Percentiles rank a stretch among this genome's conserved stretches.
Conservation (phyloP, 441 rosid species). For the Gossypium gossypioides region DNA sequence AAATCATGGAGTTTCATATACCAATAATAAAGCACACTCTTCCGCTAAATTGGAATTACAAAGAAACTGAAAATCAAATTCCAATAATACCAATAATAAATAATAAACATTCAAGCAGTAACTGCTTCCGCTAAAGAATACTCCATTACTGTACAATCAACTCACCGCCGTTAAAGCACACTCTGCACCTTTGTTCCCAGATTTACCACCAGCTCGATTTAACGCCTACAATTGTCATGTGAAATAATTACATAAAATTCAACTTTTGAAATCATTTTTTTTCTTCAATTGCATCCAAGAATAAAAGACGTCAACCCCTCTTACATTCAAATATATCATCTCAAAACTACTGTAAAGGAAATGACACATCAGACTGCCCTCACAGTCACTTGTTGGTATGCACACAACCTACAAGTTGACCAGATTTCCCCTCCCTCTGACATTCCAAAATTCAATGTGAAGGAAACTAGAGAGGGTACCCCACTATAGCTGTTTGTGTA, state of each 20-base stretch:
- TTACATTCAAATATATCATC: background rate
- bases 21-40: too few species aligned
- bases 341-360: background rate
- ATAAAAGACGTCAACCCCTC: background rate
- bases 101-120: background rate
- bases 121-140: background rate
- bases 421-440: background rate
- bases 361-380: background rate
- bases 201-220: conserved; percentile 93
- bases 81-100: background rate
- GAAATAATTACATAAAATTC: background rate
- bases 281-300: background rate
- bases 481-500: background rate
- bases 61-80: background rate
- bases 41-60: background rate
- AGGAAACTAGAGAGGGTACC: background rate
- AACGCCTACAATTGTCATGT: conserved; percentile 48
- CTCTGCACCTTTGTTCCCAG: conserved; percentile 95
- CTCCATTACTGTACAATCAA: conserved; percentile 6
- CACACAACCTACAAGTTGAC: background rate
- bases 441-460: background rate
- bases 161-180: conserved; percentile 86
- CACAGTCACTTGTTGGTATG: background rate
- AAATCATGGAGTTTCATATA: background rate
- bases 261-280: background rate